phyloP scores from a whole-genome alignment of 805 yeast genomes.

The Candida loeiensis region DNA sequence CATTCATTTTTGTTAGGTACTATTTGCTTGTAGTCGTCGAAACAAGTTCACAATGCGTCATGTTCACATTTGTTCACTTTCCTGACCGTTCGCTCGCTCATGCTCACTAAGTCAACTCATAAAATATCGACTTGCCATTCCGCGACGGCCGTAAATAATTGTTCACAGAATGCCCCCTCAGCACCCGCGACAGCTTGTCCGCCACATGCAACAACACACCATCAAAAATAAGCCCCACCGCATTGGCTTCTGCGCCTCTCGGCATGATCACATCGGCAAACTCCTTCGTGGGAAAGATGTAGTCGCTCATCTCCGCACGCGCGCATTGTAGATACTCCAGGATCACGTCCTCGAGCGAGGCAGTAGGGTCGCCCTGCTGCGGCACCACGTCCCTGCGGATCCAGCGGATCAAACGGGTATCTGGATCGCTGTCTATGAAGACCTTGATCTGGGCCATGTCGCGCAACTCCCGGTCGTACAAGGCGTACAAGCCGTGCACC shows the following conservation, averaged over 20 bases:
- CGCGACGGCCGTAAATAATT: slow-evolving; percentile 9
- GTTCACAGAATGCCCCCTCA: background rate
- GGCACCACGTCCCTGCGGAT: slow-evolving; percentile 44
- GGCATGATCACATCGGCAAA: slow-evolving; percentile 75
- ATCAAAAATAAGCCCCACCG: slow-evolving; percentile 58
- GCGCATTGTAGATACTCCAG: slow-evolving; percentile 51
- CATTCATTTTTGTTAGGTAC: no score
- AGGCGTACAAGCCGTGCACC: slow-evolving; percentile 77
- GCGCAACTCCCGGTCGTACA: slow-evolving; percentile 58
- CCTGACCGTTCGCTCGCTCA: background rate
- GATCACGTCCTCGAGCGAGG: slow-evolving; percentile 35
- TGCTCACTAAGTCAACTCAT: slow-evolving; percentile 4
- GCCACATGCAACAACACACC: slow-evolving; percentile 48
- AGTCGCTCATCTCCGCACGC: slow-evolving; percentile 64
- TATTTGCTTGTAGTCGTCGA: no score
- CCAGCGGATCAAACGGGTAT: slow-evolving; percentile 78
- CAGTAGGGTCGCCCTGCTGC: slow-evolving; percentile 7
- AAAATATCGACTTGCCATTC: slow-evolving; percentile 7
- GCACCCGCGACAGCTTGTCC: background rate
- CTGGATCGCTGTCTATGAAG: slow-evolving; percentile 82
- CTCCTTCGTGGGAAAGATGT: slow-evolving; percentile 64
- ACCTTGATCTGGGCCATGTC: slow-evolving; percentile 60
- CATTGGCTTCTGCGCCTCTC: slow-evolving; percentile 59
- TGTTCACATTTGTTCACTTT: no score
- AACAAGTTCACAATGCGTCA: no score